Percentiles rank a stretch among this genome's conserved stretches.
These are phyloP conservation scores for Massospora cicadina DNA, from an alignment of 371 early-diverging fungal species.

Conservation along the genomic window DNA sequence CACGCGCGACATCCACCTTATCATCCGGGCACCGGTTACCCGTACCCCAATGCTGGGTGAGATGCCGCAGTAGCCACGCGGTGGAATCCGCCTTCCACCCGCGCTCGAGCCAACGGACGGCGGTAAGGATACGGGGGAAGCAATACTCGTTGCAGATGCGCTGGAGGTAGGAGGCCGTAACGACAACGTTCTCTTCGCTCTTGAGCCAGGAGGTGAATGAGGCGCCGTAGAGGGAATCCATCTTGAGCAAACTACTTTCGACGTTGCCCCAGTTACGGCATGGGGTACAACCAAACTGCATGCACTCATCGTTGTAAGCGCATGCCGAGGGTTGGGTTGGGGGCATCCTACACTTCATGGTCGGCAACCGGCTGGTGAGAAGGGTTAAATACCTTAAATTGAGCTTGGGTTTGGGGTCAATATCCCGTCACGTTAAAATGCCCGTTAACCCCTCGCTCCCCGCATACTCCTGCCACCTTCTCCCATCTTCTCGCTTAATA, in stretches of 20 bases:
- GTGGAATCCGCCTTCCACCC: constrained; percentile 48
- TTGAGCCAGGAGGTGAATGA: constrained; percentile 53
- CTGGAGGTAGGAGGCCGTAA: constrained; percentile 43
- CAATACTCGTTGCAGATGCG: constrained; percentile 54
- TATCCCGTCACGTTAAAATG: neutral
- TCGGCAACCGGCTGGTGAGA: neutral
- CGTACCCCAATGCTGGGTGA: constrained; percentile 40
- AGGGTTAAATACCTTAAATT: neutral
- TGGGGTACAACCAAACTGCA: constrained; percentile 1
- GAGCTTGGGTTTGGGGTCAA: neutral
- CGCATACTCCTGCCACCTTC: neutral
- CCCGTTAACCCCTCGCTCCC: neutral
- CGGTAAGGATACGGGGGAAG: constrained; percentile 41
- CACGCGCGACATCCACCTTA: constrained; percentile 5
- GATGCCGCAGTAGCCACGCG: constrained; percentile 35
- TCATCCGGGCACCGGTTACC: constrained; percentile 7
- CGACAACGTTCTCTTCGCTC: constrained; percentile 49
- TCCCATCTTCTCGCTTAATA: neutral
- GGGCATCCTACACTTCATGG: neutral
- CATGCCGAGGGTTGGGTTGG: neutral
- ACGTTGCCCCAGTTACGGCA: constrained; percentile 35
- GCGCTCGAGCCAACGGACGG: constrained; percentile 46
- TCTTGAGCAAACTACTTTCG: constrained; percentile 37
- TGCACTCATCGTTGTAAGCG: constrained; percentile 9
- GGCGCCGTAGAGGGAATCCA: constrained; percentile 53